phyloP scores from a whole-genome alignment of 1,284 basidiomycete genomes.

The Paramarasmius palmivorus region DNA sequence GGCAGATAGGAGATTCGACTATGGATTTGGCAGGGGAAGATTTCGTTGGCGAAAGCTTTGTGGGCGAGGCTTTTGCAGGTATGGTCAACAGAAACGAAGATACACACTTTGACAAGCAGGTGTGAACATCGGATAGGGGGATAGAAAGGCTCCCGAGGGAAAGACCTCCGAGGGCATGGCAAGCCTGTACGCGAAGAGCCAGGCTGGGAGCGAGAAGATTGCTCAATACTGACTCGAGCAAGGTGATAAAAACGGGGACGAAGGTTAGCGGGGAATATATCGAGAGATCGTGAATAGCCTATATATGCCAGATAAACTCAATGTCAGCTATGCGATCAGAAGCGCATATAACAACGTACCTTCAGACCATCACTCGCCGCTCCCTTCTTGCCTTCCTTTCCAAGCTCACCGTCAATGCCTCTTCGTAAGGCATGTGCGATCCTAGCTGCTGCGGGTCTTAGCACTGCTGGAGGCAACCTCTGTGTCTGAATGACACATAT shows the following conservation, averaged over 20 bases:
- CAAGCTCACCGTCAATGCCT: slow-evolving; percentile 79
- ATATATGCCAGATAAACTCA: slow-evolving; percentile 7
- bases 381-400: slow-evolving; percentile 84
- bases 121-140: slow-evolving; percentile 47
- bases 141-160: slow-evolving; percentile 50
- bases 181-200: slow-evolving; percentile 64
- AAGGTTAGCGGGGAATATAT: slow-evolving; percentile 62
- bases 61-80: too few relatives aligned
- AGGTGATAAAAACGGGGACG: slow-evolving; percentile 57
- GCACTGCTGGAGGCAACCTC: slow-evolving; percentile 59
- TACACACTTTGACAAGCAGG: slow-evolving; percentile 49
- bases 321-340: slow-evolving; percentile 8
- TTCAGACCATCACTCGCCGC: slow-evolving; percentile 72
- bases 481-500: slow-evolving; percentile 73
- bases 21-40: slow-evolving; percentile 28
- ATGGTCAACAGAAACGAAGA: slow-evolving; percentile 45
- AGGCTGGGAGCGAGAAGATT: slow-evolving; percentile 64
- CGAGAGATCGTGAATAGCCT: slow-evolving; percentile 75
- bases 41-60: slow-evolving; percentile 30
- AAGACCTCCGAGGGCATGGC: slow-evolving; percentile 71
- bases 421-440: slow-evolving; percentile 70
- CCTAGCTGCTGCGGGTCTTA: slow-evolving; percentile 58
- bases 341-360: slow-evolving; percentile 36
- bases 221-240: slow-evolving; percentile 62
- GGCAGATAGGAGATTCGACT: slow-evolving; percentile 53